Evolutionary conservation across 805 yeast species (phyloP).

Genomic region (Phaffomyces antillensis): DNA sequence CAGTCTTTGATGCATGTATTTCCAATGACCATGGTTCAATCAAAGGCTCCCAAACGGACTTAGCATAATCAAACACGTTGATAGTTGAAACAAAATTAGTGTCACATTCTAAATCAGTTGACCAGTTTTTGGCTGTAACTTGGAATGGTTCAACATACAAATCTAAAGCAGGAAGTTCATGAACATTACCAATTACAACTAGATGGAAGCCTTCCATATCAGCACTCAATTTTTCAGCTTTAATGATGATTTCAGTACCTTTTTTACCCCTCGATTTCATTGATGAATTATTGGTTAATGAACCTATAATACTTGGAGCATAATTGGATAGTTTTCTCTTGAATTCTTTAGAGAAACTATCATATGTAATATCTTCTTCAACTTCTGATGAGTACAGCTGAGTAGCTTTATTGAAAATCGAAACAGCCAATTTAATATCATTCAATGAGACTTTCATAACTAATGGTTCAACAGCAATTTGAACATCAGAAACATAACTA

Average conservation of each 20-base stretch:
- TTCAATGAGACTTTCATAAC: slow-evolving; percentile 76
- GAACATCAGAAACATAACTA: slow-evolving; percentile 54
- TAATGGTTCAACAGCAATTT: slow-evolving; percentile 71
- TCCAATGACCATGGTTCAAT: slow-evolving; percentile 84
- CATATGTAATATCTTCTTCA: slow-evolving; percentile 15
- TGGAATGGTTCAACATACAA: slow-evolving; percentile 65
- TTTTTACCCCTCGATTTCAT: slow-evolving; percentile 11
- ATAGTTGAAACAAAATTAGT: slow-evolving; percentile 57
- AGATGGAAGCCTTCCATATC: slow-evolving; percentile 70
- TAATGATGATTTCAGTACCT: slow-evolving; percentile 38
- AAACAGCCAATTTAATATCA: slow-evolving; percentile 75
- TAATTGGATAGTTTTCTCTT: slow-evolving; percentile 52
- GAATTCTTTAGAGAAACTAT: slow-evolving; percentile 55
- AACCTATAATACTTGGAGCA: slow-evolving; percentile 60
- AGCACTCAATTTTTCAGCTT: slow-evolving; percentile 62
- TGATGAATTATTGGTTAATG: slow-evolving; percentile 33
- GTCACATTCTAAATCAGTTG: slow-evolving; percentile 69
- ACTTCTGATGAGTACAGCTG: slow-evolving; percentile 24
- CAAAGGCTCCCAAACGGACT: slow-evolving; percentile 93
- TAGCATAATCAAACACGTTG: slow-evolving; percentile 80
- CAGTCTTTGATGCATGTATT: slow-evolving; percentile 51
- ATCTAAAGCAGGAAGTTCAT: slow-evolving; percentile 84
- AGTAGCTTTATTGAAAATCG: slow-evolving; percentile 67
- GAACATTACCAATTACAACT: slow-evolving; percentile 83
- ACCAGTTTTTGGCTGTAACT: slow-evolving; percentile 72